Evolutionary conservation across 768 basidiomycete genomes (phyloP).

Genomic region (Cantharellus anzutake): DNA sequence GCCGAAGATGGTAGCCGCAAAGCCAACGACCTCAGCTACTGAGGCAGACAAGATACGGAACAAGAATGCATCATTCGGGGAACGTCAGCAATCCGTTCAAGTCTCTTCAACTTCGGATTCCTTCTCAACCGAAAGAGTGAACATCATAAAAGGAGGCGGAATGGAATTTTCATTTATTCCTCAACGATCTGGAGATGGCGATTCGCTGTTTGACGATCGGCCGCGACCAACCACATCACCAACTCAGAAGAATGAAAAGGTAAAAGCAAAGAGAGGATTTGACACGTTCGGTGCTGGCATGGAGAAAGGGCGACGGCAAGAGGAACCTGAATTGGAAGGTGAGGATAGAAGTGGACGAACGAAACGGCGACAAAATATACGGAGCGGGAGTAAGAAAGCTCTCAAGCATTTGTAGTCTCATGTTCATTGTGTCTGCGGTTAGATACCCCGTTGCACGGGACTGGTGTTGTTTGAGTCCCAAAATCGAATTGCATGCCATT

Average conservation of each 20-base stretch:
- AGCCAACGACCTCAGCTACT: constrained; percentile 4
- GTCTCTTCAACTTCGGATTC: background rate
- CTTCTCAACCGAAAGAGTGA: background rate
- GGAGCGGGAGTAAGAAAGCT: constrained; percentile 83
- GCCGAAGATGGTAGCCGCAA: background rate
- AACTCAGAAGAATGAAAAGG: constrained; percentile 20
- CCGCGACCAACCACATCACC: constrained; percentile 7
- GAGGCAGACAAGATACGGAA: constrained; percentile 11
- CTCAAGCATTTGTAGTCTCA: constrained; percentile 21
- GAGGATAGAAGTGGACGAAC: constrained; percentile 62
- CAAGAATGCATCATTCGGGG: constrained; percentile 8
- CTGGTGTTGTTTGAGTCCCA: no score
- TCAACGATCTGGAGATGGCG: constrained; percentile 16
- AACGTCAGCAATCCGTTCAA: background rate
- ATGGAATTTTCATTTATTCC: constrained; percentile 81
- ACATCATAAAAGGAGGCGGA: constrained; percentile 25
- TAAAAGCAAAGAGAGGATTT: constrained; percentile 30
- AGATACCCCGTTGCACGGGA: no score
- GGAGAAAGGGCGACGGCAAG: constrained; percentile 54
- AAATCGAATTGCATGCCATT: no score
- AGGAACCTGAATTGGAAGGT: constrained; percentile 22
- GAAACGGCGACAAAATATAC: constrained; percentile 51
- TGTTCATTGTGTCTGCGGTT: no score
- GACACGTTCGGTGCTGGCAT: constrained; percentile 77
- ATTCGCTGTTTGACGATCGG: constrained; percentile 13